These are phyloP conservation scores for Piloderma croceum DNA, from an alignment of 768 basidiomycete genomes.

Conservation along the genomic window DNA sequence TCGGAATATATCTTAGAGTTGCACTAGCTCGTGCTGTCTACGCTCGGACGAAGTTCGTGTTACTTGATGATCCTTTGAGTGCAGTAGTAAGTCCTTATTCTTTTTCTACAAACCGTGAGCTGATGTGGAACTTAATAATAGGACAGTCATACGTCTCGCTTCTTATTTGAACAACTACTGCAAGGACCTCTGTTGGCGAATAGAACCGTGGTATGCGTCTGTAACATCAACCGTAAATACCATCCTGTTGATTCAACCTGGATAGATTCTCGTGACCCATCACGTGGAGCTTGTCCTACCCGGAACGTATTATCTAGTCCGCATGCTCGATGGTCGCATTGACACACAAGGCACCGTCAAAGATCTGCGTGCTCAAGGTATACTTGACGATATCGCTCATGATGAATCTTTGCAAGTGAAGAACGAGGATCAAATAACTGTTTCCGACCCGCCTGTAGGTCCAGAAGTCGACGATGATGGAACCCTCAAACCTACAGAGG, in stretches of 20 bases:
- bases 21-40: constrained; percentile 43
- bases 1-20: constrained; percentile 21
- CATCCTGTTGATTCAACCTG: not conserved
- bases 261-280: constrained; percentile 62
- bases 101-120: not conserved
- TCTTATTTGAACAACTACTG: constrained; percentile 59
- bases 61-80: constrained; percentile 80
- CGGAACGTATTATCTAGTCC: constrained; percentile 64
- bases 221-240: not conserved
- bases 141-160: constrained; percentile 66
- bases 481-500: not conserved
- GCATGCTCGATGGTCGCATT: constrained; percentile 78
- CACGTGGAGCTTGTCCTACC: constrained; percentile 81
- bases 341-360: constrained; percentile 66
- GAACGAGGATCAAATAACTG: constrained; percentile 35
- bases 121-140: constrained; percentile 17
- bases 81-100: constrained; percentile 54
- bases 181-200: constrained; percentile 58
- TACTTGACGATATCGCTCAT: constrained; percentile 56
- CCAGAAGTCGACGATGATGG: not conserved
- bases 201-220: constrained; percentile 57
- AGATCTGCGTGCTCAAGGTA: constrained; percentile 55
- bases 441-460: constrained; percentile 6
- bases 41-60: constrained; percentile 33
- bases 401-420: constrained; percentile 44